Conservation (phyloP, 164 flowering plant species). For the Berberis thunbergii region DNA sequence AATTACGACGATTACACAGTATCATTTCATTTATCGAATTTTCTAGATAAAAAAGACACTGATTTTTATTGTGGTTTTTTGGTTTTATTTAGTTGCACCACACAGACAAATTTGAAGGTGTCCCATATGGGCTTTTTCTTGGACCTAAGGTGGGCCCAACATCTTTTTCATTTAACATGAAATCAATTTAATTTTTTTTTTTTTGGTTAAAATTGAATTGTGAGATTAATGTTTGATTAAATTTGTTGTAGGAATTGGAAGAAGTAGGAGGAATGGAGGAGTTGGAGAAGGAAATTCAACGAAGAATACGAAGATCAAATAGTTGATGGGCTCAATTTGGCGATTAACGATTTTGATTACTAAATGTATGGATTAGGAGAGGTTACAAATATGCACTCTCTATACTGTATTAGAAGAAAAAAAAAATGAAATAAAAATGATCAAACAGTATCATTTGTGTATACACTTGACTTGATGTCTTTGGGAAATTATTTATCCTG, state of each 20-base stretch:
- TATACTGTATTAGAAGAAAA: too few species aligned
- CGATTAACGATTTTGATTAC: too few species aligned
- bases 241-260: constrained; percentile 58
- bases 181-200: too few species aligned
- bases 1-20: not conserved
- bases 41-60: not conserved
- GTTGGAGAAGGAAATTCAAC: constrained; percentile 56
- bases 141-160: constrained; percentile 57
- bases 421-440: too few species aligned
- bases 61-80: constrained; percentile 13
- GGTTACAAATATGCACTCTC: too few species aligned
- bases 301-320: constrained; percentile 27
- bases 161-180: not conserved
- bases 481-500: too few species aligned
- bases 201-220: not conserved
- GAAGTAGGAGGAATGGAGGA: constrained; percentile 74
- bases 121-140: constrained; percentile 89
- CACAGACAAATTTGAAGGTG: constrained; percentile 78
- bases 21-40: not conserved
- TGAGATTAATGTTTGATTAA: not conserved
- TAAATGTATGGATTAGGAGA: too few species aligned
- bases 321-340: not conserved
- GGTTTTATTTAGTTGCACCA: constrained; percentile 61
- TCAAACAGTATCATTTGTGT: too few species aligned
- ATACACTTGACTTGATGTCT: too few species aligned